Conservation (phyloP, 176 grass and related monocot genomes). For the Lolium rigidum region DNA sequence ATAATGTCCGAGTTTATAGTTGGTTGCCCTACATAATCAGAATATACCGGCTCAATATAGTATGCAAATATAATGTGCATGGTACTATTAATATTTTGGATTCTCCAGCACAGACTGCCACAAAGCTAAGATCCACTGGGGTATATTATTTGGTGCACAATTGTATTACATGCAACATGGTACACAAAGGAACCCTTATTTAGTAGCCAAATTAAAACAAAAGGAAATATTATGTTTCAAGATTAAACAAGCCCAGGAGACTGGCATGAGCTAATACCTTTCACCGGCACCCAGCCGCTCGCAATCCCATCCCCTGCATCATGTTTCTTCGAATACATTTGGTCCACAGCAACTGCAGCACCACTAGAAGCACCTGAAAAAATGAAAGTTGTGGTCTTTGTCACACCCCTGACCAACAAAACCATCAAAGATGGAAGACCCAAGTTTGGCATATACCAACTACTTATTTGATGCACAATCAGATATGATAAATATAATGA, state of each 20-base stretch:
- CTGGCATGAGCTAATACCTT: constrained; percentile 28
- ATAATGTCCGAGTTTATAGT: constrained; percentile 31
- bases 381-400: neutral
- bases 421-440: constrained; percentile 35
- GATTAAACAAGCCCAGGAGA: constrained; percentile 10
- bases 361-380: constrained; percentile 49
- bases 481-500: constrained; percentile 19
- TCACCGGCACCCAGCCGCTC: constrained; percentile 47
- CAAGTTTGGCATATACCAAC: constrained; percentile 32
- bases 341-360: constrained; percentile 44
- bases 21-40: constrained; percentile 50
- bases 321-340: constrained; percentile 50
- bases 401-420: constrained; percentile 37
- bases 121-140: constrained; percentile 24
- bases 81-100: neutral
- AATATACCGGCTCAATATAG: neutral
- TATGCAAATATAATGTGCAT: neutral
- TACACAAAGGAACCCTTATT: neutral
- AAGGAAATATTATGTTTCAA: neutral
- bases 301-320: constrained; percentile 39
- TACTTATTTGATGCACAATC: constrained; percentile 24
- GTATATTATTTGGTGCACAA: constrained; percentile 8
- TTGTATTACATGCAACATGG: neutral
- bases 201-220: neutral
- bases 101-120: constrained; percentile 3